Base-by-base conservation (phyloP, 257 asterid genomes). In the Scutellaria baicalensis region DNA sequence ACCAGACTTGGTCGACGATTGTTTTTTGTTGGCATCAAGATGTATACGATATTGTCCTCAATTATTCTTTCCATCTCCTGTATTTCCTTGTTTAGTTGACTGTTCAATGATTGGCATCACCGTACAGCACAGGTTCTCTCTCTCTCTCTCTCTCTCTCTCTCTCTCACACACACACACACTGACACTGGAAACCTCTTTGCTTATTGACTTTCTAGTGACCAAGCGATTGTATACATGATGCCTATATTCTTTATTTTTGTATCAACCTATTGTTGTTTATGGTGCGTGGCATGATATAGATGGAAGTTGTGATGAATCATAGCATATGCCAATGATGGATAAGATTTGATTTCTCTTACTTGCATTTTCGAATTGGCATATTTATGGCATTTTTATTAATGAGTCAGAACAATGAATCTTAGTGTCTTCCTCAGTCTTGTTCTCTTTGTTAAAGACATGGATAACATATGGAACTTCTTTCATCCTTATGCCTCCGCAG, bases 1-100 rank as follows among this genome's bases (percentile, higher is more conserved):
- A 50, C 97, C 99, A 36, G 99, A 93, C 82, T 82, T 91, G 76
- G 99, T 91, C 51, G 97, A 94, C 75, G 99, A 91, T 80, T 94
- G 99, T 75, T 94, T 91, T 84, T 79, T 94, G 86, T 82, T 94
- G 85, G 97, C 96, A 39, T 94, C 99, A 39, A 86, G 99, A 79
- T 91, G 99, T 75, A 91, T 94, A 76, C 96, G 97, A n/a, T 94
- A 94, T 79, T 94, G 99, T 65, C 99, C 99, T 68, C 96, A 86
- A 51, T 70, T 94, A 68, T 88, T 94, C 81, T 91, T 91, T 45
- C 91, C 86, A 2, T 89, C 96, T 69, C 84, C 92, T 52, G 81
- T 85, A 70, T 91, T 91, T 83, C 90, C 96, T 76, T 82, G 93
- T 68, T 78, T 93, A 74, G 97, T 93, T 71, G 97, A 93, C 74